A percentile compares a stretch with the other conserved stretches of the same genome.
These are phyloP conservation scores for Ogataea salicorniae DNA, from an alignment of 805 yeast genomes.

Conservation along the genomic window DNA sequence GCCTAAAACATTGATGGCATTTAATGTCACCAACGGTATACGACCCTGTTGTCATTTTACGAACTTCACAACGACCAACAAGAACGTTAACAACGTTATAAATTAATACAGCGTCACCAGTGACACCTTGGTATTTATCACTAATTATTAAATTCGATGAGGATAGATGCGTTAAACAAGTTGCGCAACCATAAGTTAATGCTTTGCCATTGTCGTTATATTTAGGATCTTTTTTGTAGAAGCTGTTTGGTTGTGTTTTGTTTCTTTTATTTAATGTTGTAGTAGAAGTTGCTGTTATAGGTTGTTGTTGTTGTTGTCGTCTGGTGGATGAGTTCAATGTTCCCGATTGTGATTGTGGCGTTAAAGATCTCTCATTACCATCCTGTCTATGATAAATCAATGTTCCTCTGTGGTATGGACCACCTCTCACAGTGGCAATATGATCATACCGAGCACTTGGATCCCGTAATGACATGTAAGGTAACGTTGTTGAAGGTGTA, in stretches of 20 bases:
- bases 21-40: slow-evolving; percentile 52
- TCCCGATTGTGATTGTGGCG: too few species aligned
- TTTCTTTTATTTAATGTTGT: neutral
- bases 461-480: too few species aligned
- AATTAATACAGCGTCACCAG: slow-evolving; percentile 56
- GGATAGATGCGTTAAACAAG: slow-evolving; percentile 29
- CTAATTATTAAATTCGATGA: slow-evolving; percentile 26
- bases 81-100: slow-evolving; percentile 33
- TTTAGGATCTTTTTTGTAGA: slow-evolving; percentile 9
- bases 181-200: slow-evolving; percentile 23
- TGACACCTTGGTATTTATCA: slow-evolving; percentile 45
- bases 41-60: slow-evolving; percentile 53
- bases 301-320: neutral
- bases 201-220: slow-evolving; percentile 20
- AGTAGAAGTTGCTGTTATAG: neutral
- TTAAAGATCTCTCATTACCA: too few species aligned
- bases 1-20: slow-evolving; percentile 49
- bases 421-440: too few species aligned
- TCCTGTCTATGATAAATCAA: too few species aligned
- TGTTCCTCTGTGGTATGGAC: too few species aligned
- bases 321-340: too few species aligned
- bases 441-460: too few species aligned
- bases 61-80: slow-evolving; percentile 17
- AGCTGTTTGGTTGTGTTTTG: neutral
- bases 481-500: too few species aligned